These are phyloP conservation scores for Penicillium crustosum DNA, from an alignment of 2,329 filamentous ascomycete species.

Conservation along the genomic window DNA sequence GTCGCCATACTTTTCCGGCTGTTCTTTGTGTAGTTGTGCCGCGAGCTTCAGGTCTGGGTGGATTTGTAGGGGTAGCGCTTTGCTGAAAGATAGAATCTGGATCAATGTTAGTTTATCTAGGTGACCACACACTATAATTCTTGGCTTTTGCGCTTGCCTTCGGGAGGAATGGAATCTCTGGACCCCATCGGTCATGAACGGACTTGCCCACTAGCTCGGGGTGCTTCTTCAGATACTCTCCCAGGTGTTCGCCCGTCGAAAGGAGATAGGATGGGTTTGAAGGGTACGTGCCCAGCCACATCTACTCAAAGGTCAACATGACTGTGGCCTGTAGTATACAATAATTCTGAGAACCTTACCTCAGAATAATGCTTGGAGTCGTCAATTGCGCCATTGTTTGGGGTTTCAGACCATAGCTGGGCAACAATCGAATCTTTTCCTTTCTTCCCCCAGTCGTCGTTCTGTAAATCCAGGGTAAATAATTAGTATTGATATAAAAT, in stretches of 20 bases:
- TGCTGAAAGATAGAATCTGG: slow-evolving; percentile 69
- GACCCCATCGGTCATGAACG: slow-evolving; percentile 61
- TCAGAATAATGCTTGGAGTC: slow-evolving; percentile 64
- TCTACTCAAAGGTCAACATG: slow-evolving; percentile 33
- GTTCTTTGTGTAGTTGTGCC: slow-evolving; percentile 60
- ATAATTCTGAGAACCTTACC: slow-evolving; percentile 32
- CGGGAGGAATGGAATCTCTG: slow-evolving; percentile 69
- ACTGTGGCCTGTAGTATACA: not conserved
- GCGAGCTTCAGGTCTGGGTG: slow-evolving; percentile 71
- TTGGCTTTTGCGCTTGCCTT: slow-evolving; percentile 51
- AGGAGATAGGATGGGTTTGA: slow-evolving; percentile 66
- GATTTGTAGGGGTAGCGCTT: slow-evolving; percentile 72
- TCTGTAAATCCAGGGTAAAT: slow-evolving; percentile 33
- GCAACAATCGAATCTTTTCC: slow-evolving; percentile 67
- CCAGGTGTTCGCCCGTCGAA: slow-evolving; percentile 62
- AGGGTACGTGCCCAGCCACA: slow-evolving; percentile 79
- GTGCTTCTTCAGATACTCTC: slow-evolving; percentile 64
- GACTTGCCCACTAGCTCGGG: slow-evolving; percentile 63
- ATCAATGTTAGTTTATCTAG: not conserved
- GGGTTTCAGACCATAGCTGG: slow-evolving; percentile 63
- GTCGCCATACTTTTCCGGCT: slow-evolving; percentile 68
- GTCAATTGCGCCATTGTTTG: slow-evolving; percentile 63
- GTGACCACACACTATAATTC: not conserved
- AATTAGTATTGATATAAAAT: not conserved
- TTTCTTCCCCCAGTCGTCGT: slow-evolving; percentile 71